Evolutionary conservation across 129 eudicot genomes (phyloP).

Genomic region (Escallonia herrerae): DNA sequence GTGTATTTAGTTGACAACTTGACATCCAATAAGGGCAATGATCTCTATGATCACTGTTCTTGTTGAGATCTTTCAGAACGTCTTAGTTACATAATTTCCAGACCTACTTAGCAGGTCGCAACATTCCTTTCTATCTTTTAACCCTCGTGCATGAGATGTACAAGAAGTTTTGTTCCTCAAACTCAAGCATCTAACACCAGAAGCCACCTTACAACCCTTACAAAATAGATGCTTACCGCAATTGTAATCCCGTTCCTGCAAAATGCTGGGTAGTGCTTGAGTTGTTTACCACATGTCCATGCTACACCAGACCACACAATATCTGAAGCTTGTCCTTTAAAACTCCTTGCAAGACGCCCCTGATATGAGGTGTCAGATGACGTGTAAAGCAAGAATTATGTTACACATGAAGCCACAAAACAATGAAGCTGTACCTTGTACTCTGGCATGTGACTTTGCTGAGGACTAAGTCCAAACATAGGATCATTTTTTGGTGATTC

Average conservation of each 20-base stretch:
- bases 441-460: conserved; percentile 22
- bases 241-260: conserved; percentile 77
- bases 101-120: background rate
- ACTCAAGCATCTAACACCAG: background rate
- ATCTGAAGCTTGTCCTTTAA: conserved; percentile 45
- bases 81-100: background rate
- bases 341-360: conserved; percentile 55
- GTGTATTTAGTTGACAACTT: background rate
- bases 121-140: background rate
- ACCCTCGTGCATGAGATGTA: background rate
- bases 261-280: conserved; percentile 86
- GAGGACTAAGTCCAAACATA: conserved; percentile 31
- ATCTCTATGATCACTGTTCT: background rate
- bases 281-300: conserved; percentile 89
- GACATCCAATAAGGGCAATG: background rate
- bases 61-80: background rate
- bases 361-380: conserved; percentile 22
- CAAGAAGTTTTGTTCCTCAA: background rate
- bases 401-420: background rate
- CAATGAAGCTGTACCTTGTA: conserved; percentile 26
- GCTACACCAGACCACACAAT: conserved; percentile 89
- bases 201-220: background rate
- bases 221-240: conserved; percentile 43
- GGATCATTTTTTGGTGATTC: conserved; percentile 58
- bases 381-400: background rate